A percentile compares a stretch with the other conserved stretches of the same genome.
Evolutionary conservation across 345 rosid genomes (phyloP).

Genomic region (Aethionema arabicum): DNA sequence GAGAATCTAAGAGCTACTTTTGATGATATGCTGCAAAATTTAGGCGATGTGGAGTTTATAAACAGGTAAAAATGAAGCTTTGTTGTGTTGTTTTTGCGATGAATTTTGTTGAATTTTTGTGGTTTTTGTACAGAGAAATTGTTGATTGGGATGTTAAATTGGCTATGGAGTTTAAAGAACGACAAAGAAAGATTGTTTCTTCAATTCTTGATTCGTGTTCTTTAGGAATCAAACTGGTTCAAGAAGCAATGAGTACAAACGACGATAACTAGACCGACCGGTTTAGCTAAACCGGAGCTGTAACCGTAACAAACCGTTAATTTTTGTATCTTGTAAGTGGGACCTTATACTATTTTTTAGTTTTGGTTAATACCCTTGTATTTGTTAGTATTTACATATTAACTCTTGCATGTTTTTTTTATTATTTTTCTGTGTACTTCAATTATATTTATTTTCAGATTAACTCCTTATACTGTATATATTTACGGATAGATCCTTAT

Average conservation of each 20-base stretch:
- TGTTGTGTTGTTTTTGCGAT: not conserved
- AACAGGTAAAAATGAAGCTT: constrained; percentile 41
- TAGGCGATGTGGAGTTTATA: constrained; percentile 47
- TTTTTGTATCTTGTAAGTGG: no score
- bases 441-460: no score
- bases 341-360: no score
- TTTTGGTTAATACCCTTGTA: no score
- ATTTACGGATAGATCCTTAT: no score
- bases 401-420: no score
- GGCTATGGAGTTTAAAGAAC: constrained; percentile 54
- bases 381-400: no score
- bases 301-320: not conserved
- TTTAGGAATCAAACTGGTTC: constrained; percentile 55
- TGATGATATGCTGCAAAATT: constrained; percentile 61
- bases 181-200: constrained; percentile 63
- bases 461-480: no score
- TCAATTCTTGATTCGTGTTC: constrained; percentile 71
- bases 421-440: no score
- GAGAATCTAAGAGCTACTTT: constrained; percentile 58
- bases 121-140: constrained; percentile 46
- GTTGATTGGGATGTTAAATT: constrained; percentile 63
- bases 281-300: constrained; percentile 18
- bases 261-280: constrained; percentile 1
- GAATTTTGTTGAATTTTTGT: not conserved
- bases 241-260: constrained; percentile 43